Evolutionary conservation across 73 alveolate species (phyloP), one percentile per base, ranked within the genome.

Genomic region (Stentor roeselii): DNA sequence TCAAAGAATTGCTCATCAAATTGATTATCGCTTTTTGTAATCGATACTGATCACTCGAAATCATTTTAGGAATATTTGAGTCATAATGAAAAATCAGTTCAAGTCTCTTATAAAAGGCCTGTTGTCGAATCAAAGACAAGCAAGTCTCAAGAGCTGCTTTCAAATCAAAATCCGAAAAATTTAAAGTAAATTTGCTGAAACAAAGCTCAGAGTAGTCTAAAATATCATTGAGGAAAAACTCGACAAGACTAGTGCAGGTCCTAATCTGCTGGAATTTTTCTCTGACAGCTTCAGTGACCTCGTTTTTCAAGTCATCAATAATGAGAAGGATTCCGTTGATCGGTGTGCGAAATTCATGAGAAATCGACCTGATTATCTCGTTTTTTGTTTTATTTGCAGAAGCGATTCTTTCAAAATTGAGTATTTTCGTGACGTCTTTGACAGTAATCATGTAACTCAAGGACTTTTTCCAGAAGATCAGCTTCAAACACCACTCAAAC

Each of bases 141-240:
- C 2, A 21, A 30, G 21, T 67, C 14, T 67, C 27, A 27, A 67
- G 2, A 67, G 14, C 37, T n/a, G n/a, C 37, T 67, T 32, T 67
- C 41, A 67, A 34, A 34, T 67, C 34, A 2, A 36, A 67, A 67
- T 30, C 21, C 0, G 80, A 14, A 21, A 27, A 27, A 34, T 67
- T 21, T 21, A 67, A 21, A 1, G 80, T 27, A 34, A 67, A 67
- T 27, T 21, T 32, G 21, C 41, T 32, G 34, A 34, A 21, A 21
- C 21, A 67, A n/a, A 67, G 21, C 37, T 67, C 41, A 34, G 80
- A 67, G 37, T 67, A 67, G 37, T 67, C 80, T 27, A 67, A 40
- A n/a, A 67, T 21, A 34, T 67, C 80, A 32, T 32, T 67, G 21
- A 67, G 21, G 14, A 30, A 40, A 50, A 50, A 50, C 30, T 50